Evolutionary conservation across 2,329 filamentous ascomycete species (phyloP).

Genomic region (Colletotrichum salicis): DNA sequence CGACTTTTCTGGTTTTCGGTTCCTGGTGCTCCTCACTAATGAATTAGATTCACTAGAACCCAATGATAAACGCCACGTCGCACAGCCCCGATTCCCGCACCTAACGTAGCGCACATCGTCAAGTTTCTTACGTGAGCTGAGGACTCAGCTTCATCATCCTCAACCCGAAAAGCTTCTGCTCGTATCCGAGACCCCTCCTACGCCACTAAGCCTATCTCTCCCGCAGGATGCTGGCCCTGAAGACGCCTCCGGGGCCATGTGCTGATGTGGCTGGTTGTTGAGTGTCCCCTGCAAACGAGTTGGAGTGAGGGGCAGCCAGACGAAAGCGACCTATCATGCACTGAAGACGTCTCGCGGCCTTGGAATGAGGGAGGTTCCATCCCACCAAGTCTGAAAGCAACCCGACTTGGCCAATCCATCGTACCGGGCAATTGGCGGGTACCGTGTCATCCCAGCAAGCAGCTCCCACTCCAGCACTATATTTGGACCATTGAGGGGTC

Average conservation of each 20-base stretch:
- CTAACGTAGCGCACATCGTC: slow-evolving; percentile 1
- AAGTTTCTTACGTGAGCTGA: slow-evolving; percentile 31
- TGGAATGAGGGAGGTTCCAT: slow-evolving; percentile 28
- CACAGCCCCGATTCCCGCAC: slow-evolving; percentile 21
- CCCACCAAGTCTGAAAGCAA: slow-evolving; percentile 23
- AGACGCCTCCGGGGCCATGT: slow-evolving; percentile 8
- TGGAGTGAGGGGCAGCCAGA: slow-evolving; percentile 27
- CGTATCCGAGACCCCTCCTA: slow-evolving; percentile 25
- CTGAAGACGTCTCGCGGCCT: slow-evolving; percentile 24
- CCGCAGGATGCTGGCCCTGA: slow-evolving; percentile 8
- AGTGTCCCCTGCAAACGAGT: slow-evolving; percentile 24
- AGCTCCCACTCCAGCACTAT: slow-evolving; percentile 28
- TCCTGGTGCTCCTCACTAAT: slow-evolving; percentile 14
- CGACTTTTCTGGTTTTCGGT: neutral
- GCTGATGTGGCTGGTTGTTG: slow-evolving; percentile 25
- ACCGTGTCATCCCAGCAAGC: slow-evolving; percentile 25
- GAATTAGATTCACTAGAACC: neutral
- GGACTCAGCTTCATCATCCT: neutral
- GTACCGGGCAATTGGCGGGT: slow-evolving; percentile 28
- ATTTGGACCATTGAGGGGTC: slow-evolving; percentile 33
- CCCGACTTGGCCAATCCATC: slow-evolving; percentile 21
- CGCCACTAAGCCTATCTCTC: neutral
- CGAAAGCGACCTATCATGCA: slow-evolving; percentile 32
- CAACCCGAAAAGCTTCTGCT: neutral
- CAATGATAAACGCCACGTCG: slow-evolving; percentile 13